Conservation (phyloP, 2,329 filamentous ascomycete genomes). For the Fusarium sp. region DNA sequence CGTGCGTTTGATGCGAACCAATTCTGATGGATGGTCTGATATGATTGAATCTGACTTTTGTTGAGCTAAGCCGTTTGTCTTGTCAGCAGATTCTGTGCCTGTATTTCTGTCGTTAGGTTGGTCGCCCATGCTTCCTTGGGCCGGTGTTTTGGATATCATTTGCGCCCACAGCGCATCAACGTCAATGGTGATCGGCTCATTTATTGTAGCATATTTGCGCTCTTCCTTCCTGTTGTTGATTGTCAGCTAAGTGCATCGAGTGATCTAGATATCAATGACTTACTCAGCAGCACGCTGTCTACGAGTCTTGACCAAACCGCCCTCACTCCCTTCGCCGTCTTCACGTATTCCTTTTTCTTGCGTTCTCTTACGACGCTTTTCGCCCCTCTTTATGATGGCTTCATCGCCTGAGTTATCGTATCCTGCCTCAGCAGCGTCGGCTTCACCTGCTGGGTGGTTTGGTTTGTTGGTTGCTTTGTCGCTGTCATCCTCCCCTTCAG, state of each 20-base stretch:
- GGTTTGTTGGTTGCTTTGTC: slow-evolving; percentile 47
- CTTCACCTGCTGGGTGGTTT: slow-evolving; percentile 32
- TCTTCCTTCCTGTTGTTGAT: slow-evolving; percentile 64
- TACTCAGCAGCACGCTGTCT: slow-evolving; percentile 76
- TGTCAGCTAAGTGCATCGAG: slow-evolving; percentile 22
- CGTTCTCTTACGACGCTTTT: slow-evolving; percentile 64
- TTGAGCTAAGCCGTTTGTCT: slow-evolving; percentile 24
- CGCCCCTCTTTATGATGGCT: slow-evolving; percentile 72
- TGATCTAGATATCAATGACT: slow-evolving; percentile 37
- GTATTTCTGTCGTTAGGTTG: slow-evolving; percentile 16
- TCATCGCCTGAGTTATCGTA: slow-evolving; percentile 81
- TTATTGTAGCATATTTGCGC: slow-evolving; percentile 63
- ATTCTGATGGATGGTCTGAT: slow-evolving; percentile 51
- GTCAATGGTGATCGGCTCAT: slow-evolving; percentile 74
- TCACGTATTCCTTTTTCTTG: slow-evolving; percentile 52
- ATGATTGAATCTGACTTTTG: not conserved
- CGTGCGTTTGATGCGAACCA: slow-evolving; percentile 75
- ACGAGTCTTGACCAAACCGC: slow-evolving; percentile 78
- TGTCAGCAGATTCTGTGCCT: slow-evolving; percentile 3
- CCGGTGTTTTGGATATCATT: slow-evolving; percentile 65
- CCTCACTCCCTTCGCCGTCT: slow-evolving; percentile 68
- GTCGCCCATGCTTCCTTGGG: slow-evolving; percentile 11
- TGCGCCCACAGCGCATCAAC: slow-evolving; percentile 78
- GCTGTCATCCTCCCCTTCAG: slow-evolving; percentile 61
- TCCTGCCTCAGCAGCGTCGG: slow-evolving; percentile 57